phyloP scores from a whole-genome alignment of 495 filamentous ascomycete genomes.

The Cairneyella variabilis region DNA sequence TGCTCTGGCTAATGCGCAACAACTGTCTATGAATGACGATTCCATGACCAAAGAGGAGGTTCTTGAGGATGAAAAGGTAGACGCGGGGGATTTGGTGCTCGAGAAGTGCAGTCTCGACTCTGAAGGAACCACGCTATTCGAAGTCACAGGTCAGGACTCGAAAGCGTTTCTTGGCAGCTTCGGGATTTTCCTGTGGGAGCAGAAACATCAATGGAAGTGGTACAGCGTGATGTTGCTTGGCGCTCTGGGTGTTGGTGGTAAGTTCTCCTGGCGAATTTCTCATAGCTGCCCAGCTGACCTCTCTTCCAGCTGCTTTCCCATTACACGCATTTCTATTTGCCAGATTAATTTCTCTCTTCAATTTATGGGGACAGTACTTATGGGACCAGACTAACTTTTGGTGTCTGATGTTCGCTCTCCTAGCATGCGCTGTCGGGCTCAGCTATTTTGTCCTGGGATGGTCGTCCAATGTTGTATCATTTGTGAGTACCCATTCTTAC shows the following conservation, averaged over 20 bases:
- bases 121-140: slow-evolving; percentile 35
- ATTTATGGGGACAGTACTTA: slow-evolving; percentile 40
- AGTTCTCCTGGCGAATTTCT: slow-evolving; percentile 6
- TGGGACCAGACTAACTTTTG: slow-evolving; percentile 50
- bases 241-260: slow-evolving; percentile 49
- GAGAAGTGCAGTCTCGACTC: slow-evolving; percentile 8
- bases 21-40: slow-evolving; percentile 31
- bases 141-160: slow-evolving; percentile 18
- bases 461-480: slow-evolving; percentile 23
- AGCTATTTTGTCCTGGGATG: slow-evolving; percentile 40
- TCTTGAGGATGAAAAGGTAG: background rate
- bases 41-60: background rate
- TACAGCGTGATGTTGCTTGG: slow-evolving; percentile 43
- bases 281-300: no score
- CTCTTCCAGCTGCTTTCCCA: slow-evolving; percentile 35
- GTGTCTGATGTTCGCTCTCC: slow-evolving; percentile 53
- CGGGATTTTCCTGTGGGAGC: slow-evolving; percentile 18
- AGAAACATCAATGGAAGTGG: slow-evolving; percentile 13
- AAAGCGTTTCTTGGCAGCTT: slow-evolving; percentile 13
- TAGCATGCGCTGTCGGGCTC: slow-evolving; percentile 36
- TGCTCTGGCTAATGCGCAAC: slow-evolving; percentile 46
- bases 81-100: background rate
- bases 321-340: slow-evolving; percentile 49
- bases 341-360: slow-evolving; percentile 42
- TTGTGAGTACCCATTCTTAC: slow-evolving; percentile 32